These are phyloP conservation scores for Podospora bellae-mahoneyi DNA, from an alignment of 495 filamentous ascomycete genomes.

Conservation along the genomic window DNA sequence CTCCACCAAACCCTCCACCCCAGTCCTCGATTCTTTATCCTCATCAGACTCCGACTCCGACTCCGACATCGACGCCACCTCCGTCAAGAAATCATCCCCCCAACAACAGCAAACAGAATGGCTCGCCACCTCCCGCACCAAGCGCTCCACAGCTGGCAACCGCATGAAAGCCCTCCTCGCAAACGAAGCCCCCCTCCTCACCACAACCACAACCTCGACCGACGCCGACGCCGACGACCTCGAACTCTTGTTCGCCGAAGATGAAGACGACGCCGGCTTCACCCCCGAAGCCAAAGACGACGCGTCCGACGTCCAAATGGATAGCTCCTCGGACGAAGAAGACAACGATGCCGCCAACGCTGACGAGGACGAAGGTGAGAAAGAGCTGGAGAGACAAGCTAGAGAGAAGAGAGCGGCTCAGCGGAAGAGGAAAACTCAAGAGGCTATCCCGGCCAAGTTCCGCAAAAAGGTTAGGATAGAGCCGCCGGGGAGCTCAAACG, in stretches of 20 bases:
- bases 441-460: constrained; percentile 50
- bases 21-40: constrained; percentile 25
- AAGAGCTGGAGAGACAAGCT: constrained; percentile 60
- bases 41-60: constrained; percentile 19
- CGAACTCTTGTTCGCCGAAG: constrained; percentile 77
- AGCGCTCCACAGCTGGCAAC: constrained; percentile 82
- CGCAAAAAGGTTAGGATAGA: constrained; percentile 57
- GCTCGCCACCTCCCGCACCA: constrained; percentile 70
- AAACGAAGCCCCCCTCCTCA: constrained; percentile 57
- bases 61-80: constrained; percentile 25
- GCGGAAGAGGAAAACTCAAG: constrained; percentile 76
- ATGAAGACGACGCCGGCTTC: constrained; percentile 82
- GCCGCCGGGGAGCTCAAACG: constrained; percentile 31
- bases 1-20: constrained; percentile 25
- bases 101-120: constrained; percentile 56
- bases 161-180: constrained; percentile 76
- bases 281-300: constrained; percentile 65
- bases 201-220: no score
- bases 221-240: constrained; percentile 63
- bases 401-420: constrained; percentile 46
- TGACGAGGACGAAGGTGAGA: constrained; percentile 65
- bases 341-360: constrained; percentile 65
- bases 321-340: constrained; percentile 79
- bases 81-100: constrained; percentile 5
- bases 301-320: constrained; percentile 72